Conservation (phyloP, 164 flowering plant genomes). For the Houttuynia cordata region DNA sequence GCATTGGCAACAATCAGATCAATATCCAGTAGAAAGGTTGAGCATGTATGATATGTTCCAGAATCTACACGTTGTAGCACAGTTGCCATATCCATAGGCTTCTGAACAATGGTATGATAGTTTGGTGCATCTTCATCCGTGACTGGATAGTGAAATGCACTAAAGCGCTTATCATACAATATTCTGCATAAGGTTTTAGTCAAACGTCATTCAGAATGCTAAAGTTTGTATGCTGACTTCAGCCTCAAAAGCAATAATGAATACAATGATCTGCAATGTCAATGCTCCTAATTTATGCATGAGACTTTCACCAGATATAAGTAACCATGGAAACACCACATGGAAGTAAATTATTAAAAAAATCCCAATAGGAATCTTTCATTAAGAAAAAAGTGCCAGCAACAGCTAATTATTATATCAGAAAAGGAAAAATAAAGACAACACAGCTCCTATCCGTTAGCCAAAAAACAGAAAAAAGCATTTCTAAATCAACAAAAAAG, state of each 20-base stretch:
- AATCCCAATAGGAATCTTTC: too few relatives aligned
- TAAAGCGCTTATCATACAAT: constrained; percentile 85
- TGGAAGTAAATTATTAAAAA: too few relatives aligned
- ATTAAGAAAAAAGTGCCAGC: too few relatives aligned
- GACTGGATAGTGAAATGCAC: constrained; percentile 91
- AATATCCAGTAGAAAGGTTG: constrained; percentile 70
- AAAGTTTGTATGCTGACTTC: too few relatives aligned
- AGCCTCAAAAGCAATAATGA: background rate
- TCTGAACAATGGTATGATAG: constrained; percentile 74
- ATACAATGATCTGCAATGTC: background rate
- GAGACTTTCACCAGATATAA: too few relatives aligned
- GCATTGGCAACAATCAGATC: constrained; percentile 87
- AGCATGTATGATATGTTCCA: constrained; percentile 75
- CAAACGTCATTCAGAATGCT: background rate
- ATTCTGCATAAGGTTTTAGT: constrained; percentile 38
- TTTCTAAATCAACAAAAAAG: too few relatives aligned
- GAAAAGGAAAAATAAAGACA: too few relatives aligned
- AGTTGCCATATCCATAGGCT: constrained; percentile 93
- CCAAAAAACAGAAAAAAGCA: too few relatives aligned
- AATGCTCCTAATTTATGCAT: too few relatives aligned
- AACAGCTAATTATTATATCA: too few relatives aligned
- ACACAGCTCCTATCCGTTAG: too few relatives aligned
- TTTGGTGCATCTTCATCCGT: constrained; percentile 98
- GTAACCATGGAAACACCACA: too few relatives aligned
- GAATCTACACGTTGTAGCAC: constrained; percentile 82